Evolutionary conservation across 306 rosid genomes (phyloP), one percentile per base, ranked within the genome.

Genomic region (Quercus wislizeni): DNA sequence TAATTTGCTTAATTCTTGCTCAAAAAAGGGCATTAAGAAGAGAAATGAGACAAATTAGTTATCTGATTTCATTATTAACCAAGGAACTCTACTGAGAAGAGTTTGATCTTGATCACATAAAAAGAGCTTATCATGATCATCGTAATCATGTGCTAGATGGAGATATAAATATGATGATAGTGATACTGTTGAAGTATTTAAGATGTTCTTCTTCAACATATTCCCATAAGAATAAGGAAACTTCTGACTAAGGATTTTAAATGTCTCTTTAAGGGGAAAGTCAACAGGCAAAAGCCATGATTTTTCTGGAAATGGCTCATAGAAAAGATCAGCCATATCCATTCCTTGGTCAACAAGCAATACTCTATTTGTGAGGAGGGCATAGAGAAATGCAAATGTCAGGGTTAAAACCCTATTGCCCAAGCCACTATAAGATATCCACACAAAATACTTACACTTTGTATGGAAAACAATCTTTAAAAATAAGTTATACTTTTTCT

Each of bases 51-150:
- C 56, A 33, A 91, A 89, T 78, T 91, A 33, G 63, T 86, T 86
- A 74, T 91, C 96, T 28, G 96, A 81, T 83, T 85, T 91, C 89
- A 91, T 56, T 10, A 89, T 57, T 80, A 91, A 83, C 90, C 93
- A 89, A 0, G 96, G 93, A 15, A 83, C 79, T 59, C 78, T 89
- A 64, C 67, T 77, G 33, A 91, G 89, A 71, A 83, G 76, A 28
- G 67, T 38, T 56, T 91, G 96, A 41, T 89, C 91, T 78, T 89
- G 91, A 55, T 87, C 90, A 55, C 96, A 91, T 79, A 91, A 91
- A 89, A 91, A 91, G 76, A 89, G 92, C 85, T 91, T 91, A 83
- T 91, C 96, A 20, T 87, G 88, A 71, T 89, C 84, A 76, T 89
- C 84, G 54, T 91, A 91, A 78, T 89, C 90, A 76, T 91, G 96